Base-by-base conservation (phyloP, 768 basidiomycete genomes). In the Panaeolus papilionaceus region DNA sequence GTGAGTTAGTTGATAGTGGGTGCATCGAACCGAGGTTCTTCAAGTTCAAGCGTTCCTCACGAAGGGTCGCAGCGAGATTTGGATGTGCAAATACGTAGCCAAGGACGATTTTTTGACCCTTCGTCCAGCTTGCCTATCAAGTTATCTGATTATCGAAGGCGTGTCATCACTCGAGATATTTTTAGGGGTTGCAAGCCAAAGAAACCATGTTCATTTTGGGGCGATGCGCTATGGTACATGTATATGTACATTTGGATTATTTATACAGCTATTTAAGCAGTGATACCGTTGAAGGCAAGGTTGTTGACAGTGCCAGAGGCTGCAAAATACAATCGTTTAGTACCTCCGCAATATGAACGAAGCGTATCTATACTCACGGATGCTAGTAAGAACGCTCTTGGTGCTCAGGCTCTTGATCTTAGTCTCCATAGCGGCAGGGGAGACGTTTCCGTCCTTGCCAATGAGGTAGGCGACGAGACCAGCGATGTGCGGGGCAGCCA, bases 381-480 rank as follows among this genome's bases (percentile, higher is more conserved):
- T 70, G 58, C 76, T 73, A 38, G 66, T 66, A 58, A 82, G 69
- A 61, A 68, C 76, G 37, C 70, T 74, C 67, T 78, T 79, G 44
- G 77, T 63, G 39, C 70, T 65, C 28, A 79, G 70, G 33, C 23
- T 65, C 69, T 77, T 67, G 68, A 83, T 40, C 33, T 70, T 71
- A 28, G 67, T 67, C 33, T 66, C 67, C 67, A 82, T 78, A 12
- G 67, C 72, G 16, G 76, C 80, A 12, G 82, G 82, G 44, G 74
- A 66, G 33, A 63, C 51, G 64, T 80, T 80, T 9, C 81, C 81
- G 26, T 77, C 64, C 20, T 73, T 65, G 26, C 67, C 68, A 62
- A 82, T 76, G 45, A 82, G 66, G 67, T 80, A 80, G 37, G 82
- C 81, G 61, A 80, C 74, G 33, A 33, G 33, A 33, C 33, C 33